Base-by-base conservation (phyloP, 768 basidiomycete species). In the Boletales sp. region DNA sequence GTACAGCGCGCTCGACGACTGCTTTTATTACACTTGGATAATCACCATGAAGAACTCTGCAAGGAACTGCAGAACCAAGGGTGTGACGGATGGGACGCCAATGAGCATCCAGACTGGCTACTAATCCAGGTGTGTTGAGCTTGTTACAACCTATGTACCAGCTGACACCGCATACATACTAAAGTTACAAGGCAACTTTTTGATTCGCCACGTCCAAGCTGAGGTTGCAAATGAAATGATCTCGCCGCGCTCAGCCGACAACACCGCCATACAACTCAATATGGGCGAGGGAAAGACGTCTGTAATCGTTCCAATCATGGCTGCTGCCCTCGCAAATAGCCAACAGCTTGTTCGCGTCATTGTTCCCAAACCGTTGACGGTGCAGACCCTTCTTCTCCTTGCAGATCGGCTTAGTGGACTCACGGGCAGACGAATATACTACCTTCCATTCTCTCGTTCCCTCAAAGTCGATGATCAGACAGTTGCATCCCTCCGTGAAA, bases 261-360 rank as follows among this genome's bases (percentile, higher is more conserved):
- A 73, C 45, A 69, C 71, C 0, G 56, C 68, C 8, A 60, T 74
- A 12, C 79, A 80, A 46, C 69, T 80, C 14, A 79, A 80, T 40
- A 82, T 82, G 80, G 80, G 80, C 4, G 80, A 82, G 47, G 80
- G 80, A 2, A 80, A 80, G 52, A 65, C 69, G 3, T 70, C 68
- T 0, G 69, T 70, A 9, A 70, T 80, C 30, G 69, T 79, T 7
- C 79, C 79, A 4, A 62, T 79, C 31, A 63, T 69, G 5, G 61
- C 71, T 0, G 58, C 70, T 2, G 58, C 66, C 8, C 63, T 79
- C 17, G 73, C 79, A 0, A 64, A 79, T 56, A 70, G 73, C 5
- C 13, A 64, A 2, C 69, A 60, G 30, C 65, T 80, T 2, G 72
- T 72, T 31, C 71, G 79, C 29, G 69, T 80, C 19, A 61, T 80